phyloP scores from a whole-genome alignment of 208 protist species.

The Borovskyia barvae region DNA sequence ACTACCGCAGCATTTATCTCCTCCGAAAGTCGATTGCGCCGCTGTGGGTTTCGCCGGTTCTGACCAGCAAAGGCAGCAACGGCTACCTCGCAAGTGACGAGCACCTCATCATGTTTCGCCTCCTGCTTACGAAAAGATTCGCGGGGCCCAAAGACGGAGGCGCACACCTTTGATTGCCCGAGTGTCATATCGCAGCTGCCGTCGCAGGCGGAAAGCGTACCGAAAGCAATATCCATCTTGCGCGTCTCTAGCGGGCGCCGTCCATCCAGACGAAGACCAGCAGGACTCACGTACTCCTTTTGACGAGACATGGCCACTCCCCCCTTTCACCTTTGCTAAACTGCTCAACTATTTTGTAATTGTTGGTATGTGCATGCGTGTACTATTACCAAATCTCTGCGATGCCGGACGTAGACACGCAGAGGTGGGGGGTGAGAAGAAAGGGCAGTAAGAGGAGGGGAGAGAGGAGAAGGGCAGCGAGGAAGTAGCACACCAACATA shows the following conservation, averaged over 20 bases:
- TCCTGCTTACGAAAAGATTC: conserved; percentile 59
- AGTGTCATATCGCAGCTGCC: conserved; percentile 68
- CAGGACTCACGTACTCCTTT: conserved; percentile 84
- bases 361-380: too few relatives aligned
- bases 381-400: too few relatives aligned
- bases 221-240: conserved; percentile 60
- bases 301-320: conserved; percentile 33
- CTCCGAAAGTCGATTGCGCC: conserved; percentile 54
- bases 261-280: conserved; percentile 78
- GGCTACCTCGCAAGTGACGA: conserved; percentile 79
- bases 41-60: conserved; percentile 56
- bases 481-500: too few relatives aligned
- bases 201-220: conserved; percentile 57
- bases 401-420: too few relatives aligned
- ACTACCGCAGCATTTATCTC: conserved; percentile 76
- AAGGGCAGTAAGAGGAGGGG: neutral
- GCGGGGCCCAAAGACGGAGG: conserved; percentile 68
- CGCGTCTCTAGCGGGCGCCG: conserved; percentile 70
- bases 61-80: conserved; percentile 80
- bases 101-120: conserved; percentile 55
- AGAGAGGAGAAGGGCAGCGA: too few relatives aligned
- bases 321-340: too few relatives aligned
- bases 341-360: too few relatives aligned
- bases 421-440: neutral
- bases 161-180: conserved; percentile 65